phyloP scores from a whole-genome alignment of 305 asterid genomes.

The Fraxinus angustifolia region DNA sequence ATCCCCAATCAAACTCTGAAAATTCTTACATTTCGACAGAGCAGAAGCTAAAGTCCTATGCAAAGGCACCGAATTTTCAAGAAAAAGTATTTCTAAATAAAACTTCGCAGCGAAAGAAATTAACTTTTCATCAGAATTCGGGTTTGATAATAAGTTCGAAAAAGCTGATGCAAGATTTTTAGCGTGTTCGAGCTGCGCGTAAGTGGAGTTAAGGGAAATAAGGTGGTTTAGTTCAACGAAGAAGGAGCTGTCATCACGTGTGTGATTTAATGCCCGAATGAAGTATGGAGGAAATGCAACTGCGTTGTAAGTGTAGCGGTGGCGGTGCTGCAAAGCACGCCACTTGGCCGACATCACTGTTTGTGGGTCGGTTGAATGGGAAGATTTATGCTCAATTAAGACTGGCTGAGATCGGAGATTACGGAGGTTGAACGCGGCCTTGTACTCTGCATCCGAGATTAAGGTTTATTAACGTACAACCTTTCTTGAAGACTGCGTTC shows the following conservation, averaged over 20 bases:
- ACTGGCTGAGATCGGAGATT: slow-evolving; percentile 22
- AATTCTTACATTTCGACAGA: slow-evolving; percentile 56
- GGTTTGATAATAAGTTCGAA: slow-evolving; percentile 45
- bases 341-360: slow-evolving; percentile 79
- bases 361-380: background rate
- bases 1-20: slow-evolving; percentile 42
- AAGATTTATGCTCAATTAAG: background rate
- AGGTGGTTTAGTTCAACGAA: slow-evolving; percentile 56
- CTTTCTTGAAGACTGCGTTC: background rate
- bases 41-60: slow-evolving; percentile 72
- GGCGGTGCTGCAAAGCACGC: slow-evolving; percentile 97
- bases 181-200: slow-evolving; percentile 73
- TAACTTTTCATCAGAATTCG: slow-evolving; percentile 32
- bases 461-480: slow-evolving; percentile 28
- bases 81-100: slow-evolving; percentile 65
- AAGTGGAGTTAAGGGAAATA: slow-evolving; percentile 69
- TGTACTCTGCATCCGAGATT: background rate
- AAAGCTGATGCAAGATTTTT: slow-evolving; percentile 63
- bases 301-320: slow-evolving; percentile 83
- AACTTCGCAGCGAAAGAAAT: slow-evolving; percentile 51
- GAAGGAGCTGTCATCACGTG: slow-evolving; percentile 40
- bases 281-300: slow-evolving; percentile 65
- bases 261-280: slow-evolving; percentile 55
- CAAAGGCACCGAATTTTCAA: slow-evolving; percentile 79
- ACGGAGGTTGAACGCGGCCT: slow-evolving; percentile 14